Evolutionary conservation across 2,329 filamentous ascomycete species (phyloP), one percentile per base, ranked within the genome.

Genomic region (Trichoderma brevicompactum): DNA sequence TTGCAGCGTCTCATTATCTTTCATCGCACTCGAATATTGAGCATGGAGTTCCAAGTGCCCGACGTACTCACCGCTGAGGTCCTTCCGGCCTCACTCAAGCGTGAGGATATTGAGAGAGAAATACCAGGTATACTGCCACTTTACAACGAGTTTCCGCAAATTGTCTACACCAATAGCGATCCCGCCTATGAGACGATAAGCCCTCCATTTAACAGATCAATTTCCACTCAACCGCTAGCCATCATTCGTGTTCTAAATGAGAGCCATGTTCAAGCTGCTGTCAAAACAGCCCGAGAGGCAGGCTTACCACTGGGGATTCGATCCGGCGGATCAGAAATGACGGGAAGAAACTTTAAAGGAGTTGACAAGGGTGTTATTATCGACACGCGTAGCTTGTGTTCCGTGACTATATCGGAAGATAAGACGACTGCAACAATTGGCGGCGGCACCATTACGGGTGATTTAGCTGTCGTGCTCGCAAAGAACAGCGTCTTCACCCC

Each of bases 231-330:
- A 7, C 58, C 58, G 13, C 23, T 53, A 5, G 58, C 28, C 7
- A 46, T 62, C 7, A 17, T 62, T 62, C 58, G 58, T 2, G 46
- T 48, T 15, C 23, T 62, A 2, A 23, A 62, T 10, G 58, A 62
- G n/a, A 32, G 15, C 12, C 58, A 62, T 62, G 48, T 62, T 17
- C 58, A 62, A 23, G 58, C 46, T 19, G 15, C 58, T 4, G 2
- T 62, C 12, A 62, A 52, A 9, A 19, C 17, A 7, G 58, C 15
- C 28, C 58, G 12, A 7, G 48, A 19, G 0, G n/a, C 58, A 10
- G 48, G 58, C 38, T 23, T 62, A 5, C 36, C 48, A 5, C 15
- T 62, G 7, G 58, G 46, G 1, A 62, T 62, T 10, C 58, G 58
- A 15, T 41, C 46, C 5, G 58, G 58, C 34, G 58, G 58, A 9